A percentile compares a stretch with the other conserved stretches of the same genome.
phyloP scores from a whole-genome alignment of 148 eudicot genomes.

The Rhododendron griersonianum region DNA sequence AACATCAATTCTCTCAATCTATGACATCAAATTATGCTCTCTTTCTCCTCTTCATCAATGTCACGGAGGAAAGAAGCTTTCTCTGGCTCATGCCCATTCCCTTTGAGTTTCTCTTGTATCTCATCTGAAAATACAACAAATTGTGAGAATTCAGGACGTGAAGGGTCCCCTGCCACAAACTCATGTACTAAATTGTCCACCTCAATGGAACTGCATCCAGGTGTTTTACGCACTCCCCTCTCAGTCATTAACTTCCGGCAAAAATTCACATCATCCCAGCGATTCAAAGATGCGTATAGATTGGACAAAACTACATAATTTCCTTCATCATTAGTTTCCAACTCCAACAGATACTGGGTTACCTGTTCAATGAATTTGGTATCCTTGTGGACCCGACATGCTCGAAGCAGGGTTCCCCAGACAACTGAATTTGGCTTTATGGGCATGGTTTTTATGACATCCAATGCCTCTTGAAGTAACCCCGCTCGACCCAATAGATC shows the following conservation, averaged over 20 bases:
- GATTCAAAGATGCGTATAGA: constrained; percentile 34
- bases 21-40: neutral
- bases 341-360: constrained; percentile 10
- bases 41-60: constrained; percentile 14
- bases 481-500: constrained; percentile 24
- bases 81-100: constrained; percentile 7
- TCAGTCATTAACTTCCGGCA: constrained; percentile 32
- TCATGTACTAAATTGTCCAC: constrained; percentile 31
- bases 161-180: constrained; percentile 35
- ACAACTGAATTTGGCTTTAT: constrained; percentile 25
- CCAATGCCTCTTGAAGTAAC: constrained; percentile 22
- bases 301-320: constrained; percentile 37
- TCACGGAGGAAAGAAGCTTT: constrained; percentile 8
- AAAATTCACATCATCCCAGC: constrained; percentile 30
- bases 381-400: constrained; percentile 22
- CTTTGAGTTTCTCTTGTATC: constrained; percentile 16
- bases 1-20: constrained; percentile 10
- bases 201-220: constrained; percentile 53
- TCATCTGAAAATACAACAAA: constrained; percentile 15
- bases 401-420: constrained; percentile 27
- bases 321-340: constrained; percentile 39
- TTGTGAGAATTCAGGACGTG: constrained; percentile 26
- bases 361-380: constrained; percentile 11
- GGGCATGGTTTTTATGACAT: constrained; percentile 20
- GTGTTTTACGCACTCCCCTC: constrained; percentile 28